Base-by-base conservation (phyloP, 768 basidiomycete genomes). In the Amanita jacksonii region DNA sequence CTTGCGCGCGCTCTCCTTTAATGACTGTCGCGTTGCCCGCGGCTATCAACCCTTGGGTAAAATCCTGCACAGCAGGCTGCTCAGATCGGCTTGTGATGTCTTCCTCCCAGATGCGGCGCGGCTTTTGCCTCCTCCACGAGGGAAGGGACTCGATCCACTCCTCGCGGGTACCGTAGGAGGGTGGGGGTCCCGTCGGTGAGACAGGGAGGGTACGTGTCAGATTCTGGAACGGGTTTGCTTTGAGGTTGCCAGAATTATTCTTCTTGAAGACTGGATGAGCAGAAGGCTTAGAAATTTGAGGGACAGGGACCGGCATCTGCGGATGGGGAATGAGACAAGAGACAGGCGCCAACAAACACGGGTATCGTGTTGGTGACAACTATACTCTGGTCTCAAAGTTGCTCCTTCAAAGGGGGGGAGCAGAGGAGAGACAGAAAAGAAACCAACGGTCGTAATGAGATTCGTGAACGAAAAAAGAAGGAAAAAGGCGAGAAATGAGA, bases 291-390 rank as follows among this genome's bases (percentile, higher is more conserved):
- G 68, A 54, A 62, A 69, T 62, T 61, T 68, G 68, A 57, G 81
- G 82, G 55, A 85, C 85, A 52, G 86, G 85, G 70, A 88, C 86
- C 68, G 86, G 86, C 86, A 89, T 89, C 73, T 78, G 82, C 75
- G 68, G 54, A 51, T 54, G 54, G 56, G 58, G 54, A 51, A 56
- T 58, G 64, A n/a, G 62, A 63, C 58, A 51, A 56, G 65, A 67
- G 67, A 54, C 43, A 55, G 62, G 64, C 61, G 66, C 66, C 69
- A 62, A n/a, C 58, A 56, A 52, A 66, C 77, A 67, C 69, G 58
- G 46, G 49, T 46, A 51, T 55, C 57, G 65, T 70, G 63, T 54
- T 50, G 60, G 57, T 62, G 66, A 62, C 61, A 54, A 54, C 61
- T 46, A 51, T 55, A 58, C 67, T 68, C 69, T 57, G 49, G 60